Evolutionary conservation across 495 filamentous ascomycete genomes (phyloP), one percentile per base, ranked within the genome.

Genomic region (Penicillium cosmopolitanum): DNA sequence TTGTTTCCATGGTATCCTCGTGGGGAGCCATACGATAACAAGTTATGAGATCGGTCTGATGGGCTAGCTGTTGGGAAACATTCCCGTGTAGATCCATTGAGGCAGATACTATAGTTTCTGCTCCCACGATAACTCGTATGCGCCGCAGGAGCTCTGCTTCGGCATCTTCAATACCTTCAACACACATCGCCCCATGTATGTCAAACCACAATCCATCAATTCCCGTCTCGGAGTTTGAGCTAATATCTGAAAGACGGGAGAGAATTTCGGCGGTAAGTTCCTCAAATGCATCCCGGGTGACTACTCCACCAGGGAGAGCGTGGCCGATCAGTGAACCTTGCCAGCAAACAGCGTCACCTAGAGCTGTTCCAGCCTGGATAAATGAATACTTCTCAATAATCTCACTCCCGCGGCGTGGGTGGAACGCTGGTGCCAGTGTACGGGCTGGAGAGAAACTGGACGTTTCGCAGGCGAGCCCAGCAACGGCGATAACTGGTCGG

Each of bases 41-140:
- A 2, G 83, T 85, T 12, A 84, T 80, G 16, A 84, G 64, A 55
- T 85, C 83, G 2, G 67, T 70, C 58, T 80, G 77, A 59, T 84
- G 81, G 3, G 68, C 79, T 3, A 85, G 67, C 23, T 77, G 69
- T 11, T 71, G 70, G 10, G 82, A 84, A 10, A 85, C 82, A 62
- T 85, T 84, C 0, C 83, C 83, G 62, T 85, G 82, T 4, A 85
- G 62, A 61, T 85, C 82, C 81, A 84, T 84, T 1, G 80, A 83
- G 1, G 83, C 75, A 4, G 81, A 84, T 6, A 85, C 81, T 19
- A 84, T 51, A 8, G 81, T 80, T 21, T 78, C 63, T 0, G 77
- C 66, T 0, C 83, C 82, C 43, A 84, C 73, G 6, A 83, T 73
- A 4, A 38, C 50, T 15, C 83, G 70, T 16, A 82, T 77, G 0